A percentile compares a stretch with the other conserved stretches of the same genome.
phyloP scores from a whole-genome alignment of 139 green algal genomes.

The Limnomonas spitsbergensis region DNA sequence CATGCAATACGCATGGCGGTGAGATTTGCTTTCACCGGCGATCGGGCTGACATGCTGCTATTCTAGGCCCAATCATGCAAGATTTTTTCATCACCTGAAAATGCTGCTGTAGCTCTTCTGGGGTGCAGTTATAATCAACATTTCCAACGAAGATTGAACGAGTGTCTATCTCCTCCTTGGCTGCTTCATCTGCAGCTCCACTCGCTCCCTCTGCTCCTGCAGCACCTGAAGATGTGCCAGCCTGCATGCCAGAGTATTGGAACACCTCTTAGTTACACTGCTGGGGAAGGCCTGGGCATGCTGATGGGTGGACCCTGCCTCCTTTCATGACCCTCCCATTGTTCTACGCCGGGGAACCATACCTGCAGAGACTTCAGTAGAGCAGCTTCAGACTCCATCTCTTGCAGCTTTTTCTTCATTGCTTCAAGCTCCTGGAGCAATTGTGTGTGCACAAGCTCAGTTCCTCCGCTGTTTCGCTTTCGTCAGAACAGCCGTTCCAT shows the following conservation, averaged over 20 bases:
- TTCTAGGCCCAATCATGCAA: too few species aligned
- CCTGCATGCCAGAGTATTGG: neutral
- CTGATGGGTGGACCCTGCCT: neutral
- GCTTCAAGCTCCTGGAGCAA: constrained; percentile 75
- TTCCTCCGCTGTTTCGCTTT: too few species aligned
- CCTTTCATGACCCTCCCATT: neutral
- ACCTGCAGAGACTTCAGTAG: constrained; percentile 77
- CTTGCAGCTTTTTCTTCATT: constrained; percentile 82
- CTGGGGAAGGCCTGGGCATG: neutral
- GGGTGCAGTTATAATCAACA: constrained; percentile 90
- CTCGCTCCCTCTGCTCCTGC: constrained; percentile 12
- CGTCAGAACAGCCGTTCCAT: too few species aligned
- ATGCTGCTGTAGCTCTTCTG: constrained; percentile 92
- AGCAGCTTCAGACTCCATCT: constrained; percentile 89
- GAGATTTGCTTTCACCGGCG: too few species aligned
- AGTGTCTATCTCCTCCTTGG: constrained; percentile 81
- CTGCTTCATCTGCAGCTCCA: constrained; percentile 28
- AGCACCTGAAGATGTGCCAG: neutral
- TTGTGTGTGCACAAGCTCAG: too few species aligned
- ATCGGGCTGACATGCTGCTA: too few species aligned
- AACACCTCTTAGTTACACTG: neutral
- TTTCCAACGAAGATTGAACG: constrained; percentile 90
- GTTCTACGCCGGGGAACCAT: too few species aligned
- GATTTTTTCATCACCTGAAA: constrained; percentile 80
- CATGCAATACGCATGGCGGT: too few species aligned